These are phyloP conservation scores for Zelopaecilomyces penicillatus DNA, from an alignment of 2,329 filamentous ascomycete genomes.

Conservation along the genomic window DNA sequence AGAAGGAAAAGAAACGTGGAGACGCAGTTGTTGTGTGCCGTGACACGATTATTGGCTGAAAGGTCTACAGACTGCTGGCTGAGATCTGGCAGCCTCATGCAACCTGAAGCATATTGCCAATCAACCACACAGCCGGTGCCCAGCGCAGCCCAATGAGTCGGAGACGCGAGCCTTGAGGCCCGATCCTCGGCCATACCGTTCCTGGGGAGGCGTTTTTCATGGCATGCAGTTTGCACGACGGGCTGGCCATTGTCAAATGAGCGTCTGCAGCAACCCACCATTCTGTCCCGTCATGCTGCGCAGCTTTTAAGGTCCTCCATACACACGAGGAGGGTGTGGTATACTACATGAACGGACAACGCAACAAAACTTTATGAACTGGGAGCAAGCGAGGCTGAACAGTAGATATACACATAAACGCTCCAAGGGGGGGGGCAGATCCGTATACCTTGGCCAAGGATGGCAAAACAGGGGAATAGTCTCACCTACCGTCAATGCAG, in stretches of 20 bases:
- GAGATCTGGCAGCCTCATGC: not conserved
- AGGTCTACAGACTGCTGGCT: not conserved
- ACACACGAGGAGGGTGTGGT: constrained; percentile 12
- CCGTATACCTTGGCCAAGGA: too few relatives aligned
- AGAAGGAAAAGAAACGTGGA: too few relatives aligned
- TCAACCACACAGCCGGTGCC: constrained; percentile 8
- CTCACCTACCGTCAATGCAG: too few relatives aligned
- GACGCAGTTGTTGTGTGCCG: too few relatives aligned
- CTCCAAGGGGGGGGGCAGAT: too few relatives aligned
- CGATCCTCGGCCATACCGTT: constrained; percentile 7
- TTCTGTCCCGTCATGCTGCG: constrained; percentile 17
- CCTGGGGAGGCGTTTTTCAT: constrained; percentile 8
- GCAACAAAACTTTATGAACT: too few relatives aligned
- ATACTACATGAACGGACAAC: constrained; percentile 9
- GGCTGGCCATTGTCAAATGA: constrained; percentile 28
- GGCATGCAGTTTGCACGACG: constrained; percentile 1
- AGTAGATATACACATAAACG: too few relatives aligned
- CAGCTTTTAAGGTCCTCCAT: constrained; percentile 11
- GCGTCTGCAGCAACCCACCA: constrained; percentile 17
- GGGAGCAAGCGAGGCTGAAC: too few relatives aligned
- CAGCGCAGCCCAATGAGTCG: constrained; percentile 6
- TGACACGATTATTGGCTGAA: constrained; percentile 4
- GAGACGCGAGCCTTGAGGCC: constrained; percentile 6
- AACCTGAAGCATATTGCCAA: not conserved
- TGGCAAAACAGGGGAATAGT: too few relatives aligned